Conservation (phyloP, 1,139 yeast genomes). For the Tardiomyces depauwii region DNA sequence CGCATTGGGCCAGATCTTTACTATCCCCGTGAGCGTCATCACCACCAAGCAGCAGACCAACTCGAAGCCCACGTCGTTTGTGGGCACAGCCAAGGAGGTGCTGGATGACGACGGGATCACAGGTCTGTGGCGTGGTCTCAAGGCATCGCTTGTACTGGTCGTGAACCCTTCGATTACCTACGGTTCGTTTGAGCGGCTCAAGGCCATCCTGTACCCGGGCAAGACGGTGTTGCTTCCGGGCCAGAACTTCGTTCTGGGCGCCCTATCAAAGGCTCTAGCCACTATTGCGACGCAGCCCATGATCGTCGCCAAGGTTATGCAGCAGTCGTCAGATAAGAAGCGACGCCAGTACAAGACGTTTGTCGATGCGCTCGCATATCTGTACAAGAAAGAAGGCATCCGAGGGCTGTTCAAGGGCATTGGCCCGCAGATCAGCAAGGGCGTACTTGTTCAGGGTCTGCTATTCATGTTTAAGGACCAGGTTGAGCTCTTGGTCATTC, state of each 20-base stretch:
- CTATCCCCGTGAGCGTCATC: slow-evolving; percentile 73
- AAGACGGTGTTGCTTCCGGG: slow-evolving; percentile 45
- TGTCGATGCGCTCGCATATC: slow-evolving; percentile 40
- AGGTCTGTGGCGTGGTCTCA: slow-evolving; percentile 79
- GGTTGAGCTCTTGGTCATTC: slow-evolving; percentile 26
- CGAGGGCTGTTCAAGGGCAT: slow-evolving; percentile 64
- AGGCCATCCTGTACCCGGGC: slow-evolving; percentile 38
- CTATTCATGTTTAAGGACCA: slow-evolving; percentile 75
- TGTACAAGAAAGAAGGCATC: slow-evolving; percentile 41
- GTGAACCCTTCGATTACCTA: slow-evolving; percentile 82
- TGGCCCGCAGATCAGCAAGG: slow-evolving; percentile 72
- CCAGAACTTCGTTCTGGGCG: slow-evolving; percentile 66
- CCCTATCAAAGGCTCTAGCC: slow-evolving; percentile 70
- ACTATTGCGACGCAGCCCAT: slow-evolving; percentile 76
- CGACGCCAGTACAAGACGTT: slow-evolving; percentile 33
- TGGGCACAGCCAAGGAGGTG: slow-evolving; percentile 43
- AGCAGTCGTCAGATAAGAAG: slow-evolving; percentile 40
- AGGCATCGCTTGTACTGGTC: slow-evolving; percentile 70
- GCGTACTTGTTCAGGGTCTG: slow-evolving; percentile 76
- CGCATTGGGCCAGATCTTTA: slow-evolving; percentile 70
- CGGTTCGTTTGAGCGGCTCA: slow-evolving; percentile 68
- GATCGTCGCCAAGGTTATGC: slow-evolving; percentile 73
- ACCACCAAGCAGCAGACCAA: slow-evolving; percentile 75
- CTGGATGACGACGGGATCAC: slow-evolving; percentile 54
- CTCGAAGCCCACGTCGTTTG: slow-evolving; percentile 25